phyloP scores from a whole-genome alignment of 306 rosid species.

The Benincasa hispida region DNA sequence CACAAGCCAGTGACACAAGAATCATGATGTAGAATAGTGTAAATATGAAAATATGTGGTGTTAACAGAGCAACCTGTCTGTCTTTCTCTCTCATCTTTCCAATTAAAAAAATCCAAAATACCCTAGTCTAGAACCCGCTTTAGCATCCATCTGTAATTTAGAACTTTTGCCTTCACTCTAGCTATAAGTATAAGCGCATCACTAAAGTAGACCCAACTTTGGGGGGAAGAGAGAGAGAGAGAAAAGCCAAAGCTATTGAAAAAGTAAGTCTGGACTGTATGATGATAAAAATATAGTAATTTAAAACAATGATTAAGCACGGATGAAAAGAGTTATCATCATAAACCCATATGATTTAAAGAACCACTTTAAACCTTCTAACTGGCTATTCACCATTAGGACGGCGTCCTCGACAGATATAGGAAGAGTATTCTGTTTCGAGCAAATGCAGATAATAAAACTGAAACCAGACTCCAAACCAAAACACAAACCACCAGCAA shows the following conservation, averaged over 20 bases:
- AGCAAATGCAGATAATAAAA: background rate
- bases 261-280: background rate
- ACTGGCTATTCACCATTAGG: background rate
- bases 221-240: background rate
- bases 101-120: background rate
- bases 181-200: background rate
- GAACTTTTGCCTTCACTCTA: background rate
- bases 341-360: background rate
- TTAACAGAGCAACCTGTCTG: background rate
- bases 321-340: background rate
- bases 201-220: constrained; percentile 5
- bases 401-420: background rate
- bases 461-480: background rate
- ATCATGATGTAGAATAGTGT: background rate
- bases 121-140: background rate
- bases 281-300: background rate
- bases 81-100: background rate
- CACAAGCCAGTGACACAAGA: background rate
- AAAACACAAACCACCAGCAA: background rate
- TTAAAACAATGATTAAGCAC: background rate
- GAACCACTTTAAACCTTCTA: background rate
- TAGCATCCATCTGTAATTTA: background rate
- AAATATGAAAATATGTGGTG: background rate
- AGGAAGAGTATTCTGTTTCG: background rate
- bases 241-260: background rate